Base-by-base conservation (phyloP, 2,329 filamentous ascomycete genomes). In the Fusarium verrucosum region DNA sequence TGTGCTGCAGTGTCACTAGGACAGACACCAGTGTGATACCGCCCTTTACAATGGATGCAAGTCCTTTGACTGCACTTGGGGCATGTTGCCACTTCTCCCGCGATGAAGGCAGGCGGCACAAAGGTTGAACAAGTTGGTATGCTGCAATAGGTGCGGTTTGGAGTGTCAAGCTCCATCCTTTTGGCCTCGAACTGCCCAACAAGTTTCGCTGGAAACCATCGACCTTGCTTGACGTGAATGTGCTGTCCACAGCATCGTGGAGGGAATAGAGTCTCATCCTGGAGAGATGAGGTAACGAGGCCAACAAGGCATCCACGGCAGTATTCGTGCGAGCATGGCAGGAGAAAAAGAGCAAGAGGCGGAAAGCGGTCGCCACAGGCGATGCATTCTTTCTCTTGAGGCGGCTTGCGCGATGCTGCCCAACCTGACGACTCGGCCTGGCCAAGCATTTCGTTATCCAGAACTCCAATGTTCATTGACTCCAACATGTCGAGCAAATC, bases 261-360 rank as follows among this genome's bases (percentile, higher is more conserved):
- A 0, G 86, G 86, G 45, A 86, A 88, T 0, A 85, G 67, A 0
- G 78, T 75, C 46, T 87, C 82, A 47, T 87, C 82, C 0, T 58
- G 71, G 10, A 85, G 74, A 0, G 82, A 77, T 0, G 72, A 52
- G 0, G 61, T n/a, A 57, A 87, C 82, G 0, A 87, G 77, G 0
- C 63, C 44, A 0, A 68, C 60, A 0, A 88, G 63, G 60, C 86
- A 89, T 1, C 53, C 65, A 0, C 70, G 72, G 60, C 85, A 89
- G 67, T 87, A 88, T 2, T 78, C 71, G 57, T 88, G 83, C 0
- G 70, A 10, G 70, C 85, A 77, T 22, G 79, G 73, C 0, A 16
- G 6, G 1, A 10, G n/a, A 0, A 8, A 36, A 2, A 62, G 26
- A 0, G 41, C 42, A 7, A 40, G 19, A 7, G 13, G 4, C 0